phyloP scores from a whole-genome alignment of 495 filamentous ascomycete genomes.

The Aspergillus taichungensis region DNA sequence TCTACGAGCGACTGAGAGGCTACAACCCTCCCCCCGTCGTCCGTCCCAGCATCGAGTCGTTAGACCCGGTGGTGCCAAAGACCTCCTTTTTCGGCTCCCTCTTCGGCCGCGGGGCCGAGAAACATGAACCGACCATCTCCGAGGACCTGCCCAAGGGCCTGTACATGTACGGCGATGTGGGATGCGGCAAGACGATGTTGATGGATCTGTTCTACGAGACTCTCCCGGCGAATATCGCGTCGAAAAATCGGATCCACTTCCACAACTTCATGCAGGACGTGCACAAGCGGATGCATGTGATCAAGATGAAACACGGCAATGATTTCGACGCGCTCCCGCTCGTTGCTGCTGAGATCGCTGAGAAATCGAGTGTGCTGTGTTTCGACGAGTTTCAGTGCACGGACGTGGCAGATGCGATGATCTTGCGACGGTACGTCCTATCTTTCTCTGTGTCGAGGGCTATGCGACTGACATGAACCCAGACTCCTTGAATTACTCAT shows the following conservation, averaged over 20 bases:
- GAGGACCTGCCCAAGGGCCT: constrained; percentile 73
- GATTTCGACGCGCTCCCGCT: constrained; percentile 90
- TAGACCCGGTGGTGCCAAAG: constrained; percentile 46
- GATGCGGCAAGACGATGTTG: constrained; percentile 97
- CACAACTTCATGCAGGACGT: constrained; percentile 99
- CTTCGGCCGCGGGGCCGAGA: constrained; percentile 44
- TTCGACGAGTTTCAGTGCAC: constrained; percentile 99
- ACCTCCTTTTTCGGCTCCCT: constrained; percentile 64
- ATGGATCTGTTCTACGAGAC: constrained; percentile 99
- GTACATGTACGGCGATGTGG: constrained; percentile 95
- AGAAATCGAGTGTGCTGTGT: constrained; percentile 76
- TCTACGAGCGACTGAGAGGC: constrained; percentile 71
- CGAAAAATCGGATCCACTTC: constrained; percentile 95
- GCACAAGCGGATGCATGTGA: constrained; percentile 80
- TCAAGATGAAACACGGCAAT: constrained; percentile 81
- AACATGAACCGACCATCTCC: constrained; percentile 46
- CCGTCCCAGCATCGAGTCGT: constrained; percentile 66
- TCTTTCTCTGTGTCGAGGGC: background rate
- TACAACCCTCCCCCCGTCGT: constrained; percentile 67
- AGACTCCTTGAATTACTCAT: constrained; percentile 83
- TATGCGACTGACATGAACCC: background rate
- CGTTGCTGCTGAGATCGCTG: constrained; percentile 86
- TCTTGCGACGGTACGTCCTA: constrained; percentile 57
- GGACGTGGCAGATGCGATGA: constrained; percentile 98
- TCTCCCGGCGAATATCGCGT: constrained; percentile 65